A percentile compares a stretch with the other conserved stretches of the same genome.
phyloP scores from a whole-genome alignment of 768 basidiomycete species.

The Suillus paluster region DNA sequence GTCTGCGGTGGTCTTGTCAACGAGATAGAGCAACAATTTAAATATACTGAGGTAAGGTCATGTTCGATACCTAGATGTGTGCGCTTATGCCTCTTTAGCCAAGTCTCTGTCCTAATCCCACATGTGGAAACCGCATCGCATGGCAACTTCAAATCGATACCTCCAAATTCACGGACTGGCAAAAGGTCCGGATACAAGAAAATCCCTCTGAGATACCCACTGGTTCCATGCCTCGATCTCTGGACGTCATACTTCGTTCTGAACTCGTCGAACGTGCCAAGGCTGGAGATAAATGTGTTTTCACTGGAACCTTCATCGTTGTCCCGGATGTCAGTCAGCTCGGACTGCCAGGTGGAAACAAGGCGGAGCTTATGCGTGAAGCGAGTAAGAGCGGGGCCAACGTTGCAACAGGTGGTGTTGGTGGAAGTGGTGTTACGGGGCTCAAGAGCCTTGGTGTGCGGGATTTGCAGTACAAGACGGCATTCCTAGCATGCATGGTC shows the following conservation, averaged over 20 bases:
- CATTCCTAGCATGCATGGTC: conserved; percentile 98
- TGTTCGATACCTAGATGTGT: neutral
- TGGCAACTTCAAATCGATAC: conserved; percentile 97
- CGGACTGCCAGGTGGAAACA: conserved; percentile 92
- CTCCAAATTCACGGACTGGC: conserved; percentile 98
- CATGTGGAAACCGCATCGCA: conserved; percentile 85
- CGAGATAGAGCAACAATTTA: conserved; percentile 99
- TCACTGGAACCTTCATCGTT: conserved; percentile 97
- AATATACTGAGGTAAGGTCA: conserved; percentile 87
- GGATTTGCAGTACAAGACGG: conserved; percentile 97
- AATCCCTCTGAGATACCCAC: conserved; percentile 99
- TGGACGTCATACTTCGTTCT: conserved; percentile 93
- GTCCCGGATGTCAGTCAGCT: conserved; percentile 98
- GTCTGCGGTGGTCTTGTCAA: conserved; percentile 84
- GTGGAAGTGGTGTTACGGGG: conserved; percentile 87
- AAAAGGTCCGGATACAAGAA: conserved; percentile 98
- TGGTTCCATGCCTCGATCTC: conserved; percentile 95
- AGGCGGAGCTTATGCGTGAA: conserved; percentile 88
- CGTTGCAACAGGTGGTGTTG: conserved; percentile 63
- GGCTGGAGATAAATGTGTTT: conserved; percentile 98
- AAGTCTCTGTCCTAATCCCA: conserved; percentile 90
- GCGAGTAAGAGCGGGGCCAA: conserved; percentile 67
- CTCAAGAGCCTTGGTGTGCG: conserved; percentile 93
- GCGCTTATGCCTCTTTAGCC: conserved; percentile 55
- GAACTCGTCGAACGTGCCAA: conserved; percentile 99